These are phyloP conservation scores for Trichoderma reesei DNA, from an alignment of 495 filamentous ascomycete species.

Conservation along the genomic window DNA sequence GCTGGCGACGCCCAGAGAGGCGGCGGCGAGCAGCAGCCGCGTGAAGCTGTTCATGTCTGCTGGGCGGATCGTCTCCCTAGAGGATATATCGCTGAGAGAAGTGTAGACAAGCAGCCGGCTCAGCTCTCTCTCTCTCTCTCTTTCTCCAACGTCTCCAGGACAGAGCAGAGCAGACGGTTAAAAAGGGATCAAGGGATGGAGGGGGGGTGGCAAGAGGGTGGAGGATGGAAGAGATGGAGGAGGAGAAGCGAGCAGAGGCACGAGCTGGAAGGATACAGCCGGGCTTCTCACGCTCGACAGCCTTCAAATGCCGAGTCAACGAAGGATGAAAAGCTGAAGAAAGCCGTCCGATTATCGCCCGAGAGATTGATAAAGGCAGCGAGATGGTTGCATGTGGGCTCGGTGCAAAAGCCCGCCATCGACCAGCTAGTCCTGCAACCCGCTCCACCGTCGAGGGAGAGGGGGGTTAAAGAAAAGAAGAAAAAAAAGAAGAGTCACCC, in stretches of 20 bases:
- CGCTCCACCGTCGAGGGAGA: not conserved
- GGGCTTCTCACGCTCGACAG: not conserved
- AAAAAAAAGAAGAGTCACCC: not conserved
- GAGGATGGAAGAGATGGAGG: not conserved
- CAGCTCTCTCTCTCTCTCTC: no score
- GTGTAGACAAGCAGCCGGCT: no score
- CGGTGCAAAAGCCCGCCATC: not conserved
- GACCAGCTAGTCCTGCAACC: not conserved
- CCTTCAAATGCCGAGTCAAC: not conserved
- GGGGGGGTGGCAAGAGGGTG: not conserved
- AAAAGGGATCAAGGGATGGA: not conserved
- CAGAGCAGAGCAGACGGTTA: not conserved
- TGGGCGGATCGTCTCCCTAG: not conserved
- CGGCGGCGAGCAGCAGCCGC: not conserved
- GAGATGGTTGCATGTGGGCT: no score
- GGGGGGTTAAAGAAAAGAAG: not conserved
- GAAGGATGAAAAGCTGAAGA: not conserved
- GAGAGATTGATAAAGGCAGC: not conserved
- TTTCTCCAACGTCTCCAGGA: not conserved
- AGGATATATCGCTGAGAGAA: not conserved
- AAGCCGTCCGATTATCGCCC: conserved; percentile 3
- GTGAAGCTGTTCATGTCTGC: not conserved
- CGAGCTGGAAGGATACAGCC: no score
- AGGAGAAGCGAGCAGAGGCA: not conserved
- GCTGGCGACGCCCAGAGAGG: conserved; percentile 17